Base-by-base conservation (phyloP, 352 stramenopile species). In the Saprolegnia diclina region DNA sequence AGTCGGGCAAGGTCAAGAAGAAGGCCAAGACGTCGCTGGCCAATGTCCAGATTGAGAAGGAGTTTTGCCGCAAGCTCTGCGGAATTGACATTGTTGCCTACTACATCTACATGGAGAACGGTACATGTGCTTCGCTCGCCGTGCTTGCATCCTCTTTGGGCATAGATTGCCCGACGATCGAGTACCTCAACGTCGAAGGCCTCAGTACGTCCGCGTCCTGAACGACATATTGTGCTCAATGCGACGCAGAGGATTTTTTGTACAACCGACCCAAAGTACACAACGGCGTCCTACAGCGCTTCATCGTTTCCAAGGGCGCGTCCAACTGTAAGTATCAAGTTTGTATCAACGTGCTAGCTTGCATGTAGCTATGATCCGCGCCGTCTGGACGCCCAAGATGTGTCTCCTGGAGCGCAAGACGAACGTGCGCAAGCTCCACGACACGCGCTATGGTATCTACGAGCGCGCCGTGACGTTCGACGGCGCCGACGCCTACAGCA, bases 391-490 rank as follows among this genome's bases (percentile, higher is more conserved):
- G 48, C 95, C 95, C 9, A 98, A 98, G 67, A 84, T 99, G 64
- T 98, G 95, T 63, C 74, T 98, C 6, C 72, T 98, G 11, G 96
- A 98, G 76, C 86, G 94, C 32, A 84, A 90, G 38, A 79, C 95
- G 46, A 98, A 98, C 74, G 76, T 84, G 19, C 86, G 94, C 73
- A 82, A 90, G 50, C 75, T 98, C 5, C 85, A 97, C 65, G 95
- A 98, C 73, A 80, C 79, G 45, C 80, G 92, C 18, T 98, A 91
- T 73, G 92, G 84, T 37, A 76, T 98, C 40, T 98, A 97, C 72
- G 95, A 98, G 72, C 85, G 92, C 21, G 82, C 82, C 21, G 91
- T 98, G 37, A 98, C 95, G 24, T 99, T 98, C 61, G 95, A 99
- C 69, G 92, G 94, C 16, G 87, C 91, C 0, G 92, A 98, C 40